Base-by-base conservation (phyloP, 2,329 filamentous ascomycete species). In the Bisporella sp. region DNA sequence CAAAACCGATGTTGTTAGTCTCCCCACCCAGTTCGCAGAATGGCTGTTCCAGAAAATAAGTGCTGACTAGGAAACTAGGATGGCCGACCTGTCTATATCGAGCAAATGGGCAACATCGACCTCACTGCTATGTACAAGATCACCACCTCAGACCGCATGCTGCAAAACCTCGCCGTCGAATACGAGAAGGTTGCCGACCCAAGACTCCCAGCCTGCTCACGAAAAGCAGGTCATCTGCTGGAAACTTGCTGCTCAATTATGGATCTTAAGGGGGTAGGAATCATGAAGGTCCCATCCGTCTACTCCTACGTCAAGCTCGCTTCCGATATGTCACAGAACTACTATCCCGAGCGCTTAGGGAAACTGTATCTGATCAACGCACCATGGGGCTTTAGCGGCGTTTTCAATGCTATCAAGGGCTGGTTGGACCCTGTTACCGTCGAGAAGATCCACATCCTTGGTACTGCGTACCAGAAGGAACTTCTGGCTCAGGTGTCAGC, bases 201-300 rank as follows among this genome's bases (percentile, higher is more conserved):
- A 11, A 87, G 93, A 59, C 81, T 99, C 50, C 93, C 93, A 47
- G 92, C 93, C 60, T 96, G 90, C 79, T 96, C 90, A 50, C 90
- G 92, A 71, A 95, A 96, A 73, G 77, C 85, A 29, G 89, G 88
- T 63, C 81, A 85, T 65, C 83, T 99, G 51, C 85, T 96, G 64
- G 93, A 99, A 77, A 99, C 93, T 29, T 96, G 89, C 76, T 97
- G 93, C 83, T 92, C 88, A 57, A 90, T 99, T 73, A 93, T 97
- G 85, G 93, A 99, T 71, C 79, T 96, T 69, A 96, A 96, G 76
- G 91, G 91, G 55, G 91, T 99, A 29, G 89, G 89, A 52, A 73
- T 97, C 61, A 78, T 77, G 67, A 93, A 87, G 71, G 84, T 89
- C 41, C 79, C 82, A 55, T 85, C 86, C 54, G 92, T 96, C 52